phyloP scores from a whole-genome alignment of 2,329 filamentous ascomycete species.

The Plenodomus lindquistii region DNA sequence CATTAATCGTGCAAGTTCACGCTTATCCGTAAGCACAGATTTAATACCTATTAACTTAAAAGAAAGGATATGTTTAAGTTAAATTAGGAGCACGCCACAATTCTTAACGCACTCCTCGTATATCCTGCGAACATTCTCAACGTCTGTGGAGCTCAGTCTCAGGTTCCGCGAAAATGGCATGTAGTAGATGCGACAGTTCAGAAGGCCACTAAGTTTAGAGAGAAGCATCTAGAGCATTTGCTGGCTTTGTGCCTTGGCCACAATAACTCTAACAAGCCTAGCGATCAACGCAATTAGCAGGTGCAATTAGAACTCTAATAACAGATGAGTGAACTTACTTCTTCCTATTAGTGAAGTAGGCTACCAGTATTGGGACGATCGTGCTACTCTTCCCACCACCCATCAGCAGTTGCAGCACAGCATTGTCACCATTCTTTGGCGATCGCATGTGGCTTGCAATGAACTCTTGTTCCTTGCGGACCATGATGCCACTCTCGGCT shows the following conservation, averaged over 20 bases:
- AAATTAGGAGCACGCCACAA: constrained; percentile 62
- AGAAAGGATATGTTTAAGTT: constrained; percentile 67
- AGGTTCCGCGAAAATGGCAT: constrained; percentile 63
- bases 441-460: constrained; percentile 62
- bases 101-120: constrained; percentile 53
- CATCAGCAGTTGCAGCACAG: constrained; percentile 39
- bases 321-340: too few relatives aligned
- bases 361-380: constrained; percentile 38
- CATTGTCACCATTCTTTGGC: constrained; percentile 22
- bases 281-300: too few relatives aligned
- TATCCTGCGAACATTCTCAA: constrained; percentile 43
- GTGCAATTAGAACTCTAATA: too few relatives aligned
- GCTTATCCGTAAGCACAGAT: constrained; percentile 41
- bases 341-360: constrained; percentile 54
- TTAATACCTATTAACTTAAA: constrained; percentile 66
- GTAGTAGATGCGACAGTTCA: constrained; percentile 59
- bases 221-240: constrained; percentile 65
- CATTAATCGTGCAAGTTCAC: constrained; percentile 39
- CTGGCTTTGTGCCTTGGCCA: constrained; percentile 62
- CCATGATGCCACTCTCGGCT: constrained; percentile 63
- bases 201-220: constrained; percentile 59
- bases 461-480: constrained; percentile 62
- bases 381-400: constrained; percentile 39
- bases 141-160: constrained; percentile 35
- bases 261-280: constrained; percentile 63